These are phyloP conservation scores for Geoglossum glabrum DNA, from an alignment of 495 filamentous ascomycete species.

Conservation along the genomic window DNA sequence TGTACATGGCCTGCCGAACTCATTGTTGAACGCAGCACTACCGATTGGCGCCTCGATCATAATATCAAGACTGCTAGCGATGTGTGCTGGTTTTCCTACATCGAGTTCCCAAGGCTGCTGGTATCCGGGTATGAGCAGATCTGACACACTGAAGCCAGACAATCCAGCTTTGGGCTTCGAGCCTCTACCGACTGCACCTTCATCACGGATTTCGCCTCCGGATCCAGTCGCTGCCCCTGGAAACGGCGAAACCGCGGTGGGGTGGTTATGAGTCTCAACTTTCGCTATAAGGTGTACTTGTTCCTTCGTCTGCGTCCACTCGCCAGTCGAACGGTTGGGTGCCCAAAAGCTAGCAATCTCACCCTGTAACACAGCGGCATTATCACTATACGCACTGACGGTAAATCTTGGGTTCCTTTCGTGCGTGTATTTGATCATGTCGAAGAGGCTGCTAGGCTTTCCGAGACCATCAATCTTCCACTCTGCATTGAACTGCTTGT, in stretches of 20 bases:
- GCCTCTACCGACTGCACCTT: conserved; percentile 82
- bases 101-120: conserved; percentile 75
- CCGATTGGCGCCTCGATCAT: conserved; percentile 95
- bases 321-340: conserved; percentile 60
- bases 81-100: conserved; percentile 75
- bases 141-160: conserved; percentile 82
- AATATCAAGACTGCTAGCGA: conserved; percentile 82
- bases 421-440: conserved; percentile 92
- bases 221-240: conserved; percentile 85
- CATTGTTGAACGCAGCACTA: conserved; percentile 89
- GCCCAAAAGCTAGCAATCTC: conserved; percentile 60
- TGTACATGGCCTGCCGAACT: conserved; percentile 86
- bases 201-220: conserved; percentile 86
- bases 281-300: conserved; percentile 75
- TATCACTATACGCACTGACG: conserved; percentile 91
- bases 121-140: conserved; percentile 68
- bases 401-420: conserved; percentile 54
- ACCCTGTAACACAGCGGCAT: conserved; percentile 81
- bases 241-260: conserved; percentile 78
- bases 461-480: conserved; percentile 87
- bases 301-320: conserved; percentile 79
- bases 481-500: conserved; percentile 83
- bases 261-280: conserved; percentile 96
- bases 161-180: conserved; percentile 88
- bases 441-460: conserved; percentile 64